These are phyloP conservation scores for Groenewaldozyma salmanticensis DNA, from an alignment of 805 yeast genomes.

Conservation along the genomic window DNA sequence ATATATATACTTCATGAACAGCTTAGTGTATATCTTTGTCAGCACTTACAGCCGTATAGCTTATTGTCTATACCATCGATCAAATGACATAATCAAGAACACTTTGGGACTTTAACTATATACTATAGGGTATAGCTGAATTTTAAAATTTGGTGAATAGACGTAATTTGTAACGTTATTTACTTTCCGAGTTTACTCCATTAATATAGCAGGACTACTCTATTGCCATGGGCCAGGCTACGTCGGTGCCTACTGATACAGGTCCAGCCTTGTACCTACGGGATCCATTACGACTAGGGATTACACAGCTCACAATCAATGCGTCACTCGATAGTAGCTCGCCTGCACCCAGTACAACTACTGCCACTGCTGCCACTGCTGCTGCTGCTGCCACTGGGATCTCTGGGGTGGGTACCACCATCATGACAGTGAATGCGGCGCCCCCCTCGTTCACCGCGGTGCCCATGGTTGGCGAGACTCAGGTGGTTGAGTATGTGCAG, in stretches of 20 bases:
- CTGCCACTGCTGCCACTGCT: conserved; percentile 1
- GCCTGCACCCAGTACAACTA: neutral
- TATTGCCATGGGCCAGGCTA: conserved; percentile 7
- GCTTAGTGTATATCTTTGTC: no score
- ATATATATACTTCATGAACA: no score
- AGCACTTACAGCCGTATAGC: no score
- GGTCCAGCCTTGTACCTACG: conserved; percentile 5
- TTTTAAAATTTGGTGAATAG: no score
- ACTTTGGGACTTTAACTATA: no score
- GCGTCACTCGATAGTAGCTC: conserved; percentile 1
- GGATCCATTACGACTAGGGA: conserved; percentile 1
- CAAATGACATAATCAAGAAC: no score
- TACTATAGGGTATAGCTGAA: no score
- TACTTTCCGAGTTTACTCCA: no score
- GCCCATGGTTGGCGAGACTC: neutral
- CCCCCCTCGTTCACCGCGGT: neutral
- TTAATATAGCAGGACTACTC: no score
- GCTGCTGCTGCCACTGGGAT: neutral
- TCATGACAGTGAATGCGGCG: neutral
- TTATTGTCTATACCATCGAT: no score
- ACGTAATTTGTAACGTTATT: no score
- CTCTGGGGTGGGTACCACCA: neutral
- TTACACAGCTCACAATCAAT: neutral
- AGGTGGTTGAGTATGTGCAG: conserved; percentile 9
- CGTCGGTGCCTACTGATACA: conserved; percentile 7